phyloP scores from a whole-genome alignment of 2,329 filamentous ascomycete genomes.

The Hirsutella rhossiliensis region DNA sequence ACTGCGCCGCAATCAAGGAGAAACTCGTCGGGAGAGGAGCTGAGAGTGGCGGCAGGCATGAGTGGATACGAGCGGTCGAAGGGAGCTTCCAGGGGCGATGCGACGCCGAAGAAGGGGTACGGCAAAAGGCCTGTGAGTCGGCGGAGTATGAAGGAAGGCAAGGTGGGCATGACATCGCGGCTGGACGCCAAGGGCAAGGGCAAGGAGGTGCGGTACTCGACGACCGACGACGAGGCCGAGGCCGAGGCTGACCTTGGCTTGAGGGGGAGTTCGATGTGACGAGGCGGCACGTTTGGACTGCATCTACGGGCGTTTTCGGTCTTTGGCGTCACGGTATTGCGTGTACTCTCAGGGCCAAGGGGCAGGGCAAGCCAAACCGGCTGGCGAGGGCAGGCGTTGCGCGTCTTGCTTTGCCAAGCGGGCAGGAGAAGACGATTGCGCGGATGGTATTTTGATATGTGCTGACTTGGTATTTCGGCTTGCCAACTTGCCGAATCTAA shows the following conservation, averaged over 20 bases:
- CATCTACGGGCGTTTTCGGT: constrained; percentile 1
- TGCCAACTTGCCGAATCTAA: no score
- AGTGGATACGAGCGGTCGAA: constrained; percentile 19
- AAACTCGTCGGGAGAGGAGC: constrained; percentile 37
- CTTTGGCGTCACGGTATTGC: not conserved
- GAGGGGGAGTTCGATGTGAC: constrained; percentile 31
- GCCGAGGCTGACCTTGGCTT: constrained; percentile 14
- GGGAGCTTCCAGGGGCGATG: constrained; percentile 11
- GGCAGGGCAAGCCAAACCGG: not conserved
- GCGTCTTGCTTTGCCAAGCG: not conserved
- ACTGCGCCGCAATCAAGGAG: constrained; percentile 35
- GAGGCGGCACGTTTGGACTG: not conserved
- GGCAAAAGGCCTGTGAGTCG: constrained; percentile 24
- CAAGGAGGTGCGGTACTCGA: constrained; percentile 28
- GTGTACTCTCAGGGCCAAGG: not conserved
- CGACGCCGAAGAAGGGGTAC: constrained; percentile 14
- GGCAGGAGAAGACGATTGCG: not conserved
- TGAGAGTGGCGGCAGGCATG: constrained; percentile 19
- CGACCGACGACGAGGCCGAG: constrained; percentile 22
- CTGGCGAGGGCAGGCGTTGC: not conserved
- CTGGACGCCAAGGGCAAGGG: constrained; percentile 32
- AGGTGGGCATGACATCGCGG: constrained; percentile 13
- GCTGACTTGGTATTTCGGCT: no score
- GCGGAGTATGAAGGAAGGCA: constrained; percentile 29
- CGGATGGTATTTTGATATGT: not conserved